These are phyloP conservation scores for Metschnikowia kunwiensis DNA, from an alignment of 805 yeast species.

Conservation along the genomic window DNA sequence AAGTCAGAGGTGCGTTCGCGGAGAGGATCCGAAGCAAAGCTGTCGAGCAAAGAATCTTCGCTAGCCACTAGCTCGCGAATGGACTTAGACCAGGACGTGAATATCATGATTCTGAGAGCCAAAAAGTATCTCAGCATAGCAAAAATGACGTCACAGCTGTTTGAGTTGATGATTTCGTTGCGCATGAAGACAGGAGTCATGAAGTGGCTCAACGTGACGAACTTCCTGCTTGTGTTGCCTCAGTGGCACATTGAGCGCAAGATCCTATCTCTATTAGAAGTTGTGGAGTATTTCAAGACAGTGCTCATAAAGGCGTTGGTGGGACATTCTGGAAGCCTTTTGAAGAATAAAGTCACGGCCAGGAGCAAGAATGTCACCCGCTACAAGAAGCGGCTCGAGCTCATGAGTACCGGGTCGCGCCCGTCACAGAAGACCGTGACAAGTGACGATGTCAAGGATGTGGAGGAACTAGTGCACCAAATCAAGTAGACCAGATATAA, in stretches of 20 bases:
- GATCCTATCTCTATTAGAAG: constrained; percentile 34
- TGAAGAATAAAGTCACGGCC: constrained; percentile 31
- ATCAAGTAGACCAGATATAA: no score
- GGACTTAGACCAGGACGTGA: constrained; percentile 22
- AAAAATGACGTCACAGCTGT: constrained; percentile 34
- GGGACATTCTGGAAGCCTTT: constrained; percentile 34
- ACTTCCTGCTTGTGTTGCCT: constrained; percentile 34
- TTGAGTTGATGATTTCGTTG: constrained; percentile 34
- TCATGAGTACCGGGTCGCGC: no score
- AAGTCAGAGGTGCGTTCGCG: no score
- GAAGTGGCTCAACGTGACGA: constrained; percentile 36
- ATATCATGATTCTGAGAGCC: constrained; percentile 74
- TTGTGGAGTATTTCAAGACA: constrained; percentile 33
- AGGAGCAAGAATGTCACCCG: constrained; percentile 8
- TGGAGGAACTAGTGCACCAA: no score
- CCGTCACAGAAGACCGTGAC: no score
- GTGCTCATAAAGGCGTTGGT: constrained; percentile 31
- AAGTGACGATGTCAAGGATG: neutral
- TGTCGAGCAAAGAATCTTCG: constrained; percentile 7
- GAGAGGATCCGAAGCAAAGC: neutral
- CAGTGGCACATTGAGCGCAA: constrained; percentile 29
- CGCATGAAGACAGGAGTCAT: constrained; percentile 33
- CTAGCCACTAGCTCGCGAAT: constrained; percentile 2
- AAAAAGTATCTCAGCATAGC: constrained; percentile 68
- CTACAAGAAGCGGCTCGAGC: neutral